Evolutionary conservation across 2,329 filamentous ascomycete genomes (phyloP).

Genomic region (Phialophora verrucosa): DNA sequence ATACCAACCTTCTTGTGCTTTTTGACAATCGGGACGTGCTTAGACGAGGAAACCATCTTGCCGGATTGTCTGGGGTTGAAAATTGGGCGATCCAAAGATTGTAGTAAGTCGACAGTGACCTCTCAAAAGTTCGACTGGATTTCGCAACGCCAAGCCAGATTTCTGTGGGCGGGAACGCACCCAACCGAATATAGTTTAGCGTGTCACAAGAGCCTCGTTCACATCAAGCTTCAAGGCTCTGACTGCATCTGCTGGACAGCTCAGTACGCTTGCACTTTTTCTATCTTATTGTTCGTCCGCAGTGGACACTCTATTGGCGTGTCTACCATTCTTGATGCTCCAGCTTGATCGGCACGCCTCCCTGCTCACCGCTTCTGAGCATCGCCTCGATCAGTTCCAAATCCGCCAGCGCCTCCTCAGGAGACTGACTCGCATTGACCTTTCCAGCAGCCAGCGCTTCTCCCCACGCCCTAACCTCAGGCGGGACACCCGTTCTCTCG

Average conservation of each 20-base stretch:
- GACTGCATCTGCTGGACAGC: neutral
- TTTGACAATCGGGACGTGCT: slow-evolving; percentile 99
- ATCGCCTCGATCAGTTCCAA: slow-evolving; percentile 40
- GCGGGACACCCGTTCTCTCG: slow-evolving; percentile 57
- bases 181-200: neutral
- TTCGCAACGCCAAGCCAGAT: slow-evolving; percentile 19
- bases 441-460: slow-evolving; percentile 53
- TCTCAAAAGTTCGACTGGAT: slow-evolving; percentile 18
- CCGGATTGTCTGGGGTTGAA: slow-evolving; percentile 12
- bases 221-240: neutral
- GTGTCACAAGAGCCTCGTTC: neutral
- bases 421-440: slow-evolving; percentile 52
- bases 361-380: slow-evolving; percentile 46
- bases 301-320: neutral
- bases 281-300: neutral
- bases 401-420: slow-evolving; percentile 51
- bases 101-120: slow-evolving; percentile 4
- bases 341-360: slow-evolving; percentile 35
- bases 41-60: slow-evolving; percentile 97
- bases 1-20: slow-evolving; percentile 83
- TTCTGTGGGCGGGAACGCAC: slow-evolving; percentile 9
- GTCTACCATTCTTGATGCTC: slow-evolving; percentile 35
- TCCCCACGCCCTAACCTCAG: slow-evolving; percentile 61
- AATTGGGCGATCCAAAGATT: slow-evolving; percentile 10
- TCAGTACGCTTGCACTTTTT: neutral